phyloP scores from a whole-genome alignment of 1,284 basidiomycete species.

The Irpex sp. region DNA sequence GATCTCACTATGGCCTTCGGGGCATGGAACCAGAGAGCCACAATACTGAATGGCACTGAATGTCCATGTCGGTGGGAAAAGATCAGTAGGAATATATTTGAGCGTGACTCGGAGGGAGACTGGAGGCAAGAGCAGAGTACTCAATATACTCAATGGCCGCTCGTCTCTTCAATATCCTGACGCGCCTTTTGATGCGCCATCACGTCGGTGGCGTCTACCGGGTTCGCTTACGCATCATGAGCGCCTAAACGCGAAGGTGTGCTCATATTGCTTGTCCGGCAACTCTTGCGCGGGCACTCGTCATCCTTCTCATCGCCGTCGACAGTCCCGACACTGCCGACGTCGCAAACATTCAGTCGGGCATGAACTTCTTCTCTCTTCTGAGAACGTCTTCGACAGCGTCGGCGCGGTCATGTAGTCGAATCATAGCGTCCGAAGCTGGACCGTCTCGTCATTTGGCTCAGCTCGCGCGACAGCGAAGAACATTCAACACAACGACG shows the following conservation, averaged over 20 bases:
- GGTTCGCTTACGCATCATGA: not conserved
- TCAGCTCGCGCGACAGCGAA: constrained; percentile 17
- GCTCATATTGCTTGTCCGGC: not conserved
- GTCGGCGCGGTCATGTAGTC: constrained; percentile 25
- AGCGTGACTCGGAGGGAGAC: too few relatives aligned
- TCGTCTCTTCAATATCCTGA: too few relatives aligned
- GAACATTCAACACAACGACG: constrained; percentile 28
- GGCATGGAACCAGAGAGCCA: too few relatives aligned
- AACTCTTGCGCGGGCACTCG: constrained; percentile 1
- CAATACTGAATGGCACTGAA: too few relatives aligned
- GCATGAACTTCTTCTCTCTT: constrained; percentile 29
- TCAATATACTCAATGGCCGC: too few relatives aligned
- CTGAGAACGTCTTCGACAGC: constrained; percentile 20
- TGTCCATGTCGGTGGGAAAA: too few relatives aligned
- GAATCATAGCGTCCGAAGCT: constrained; percentile 16
- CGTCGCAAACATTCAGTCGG: constrained; percentile 3
- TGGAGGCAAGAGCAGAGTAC: too few relatives aligned
- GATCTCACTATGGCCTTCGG: too few relatives aligned
- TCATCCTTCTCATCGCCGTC: constrained; percentile 4
- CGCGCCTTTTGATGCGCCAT: not conserved
- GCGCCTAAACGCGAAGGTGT: not conserved
- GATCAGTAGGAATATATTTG: too few relatives aligned
- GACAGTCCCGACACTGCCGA: constrained; percentile 4
- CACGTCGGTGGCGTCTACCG: not conserved
- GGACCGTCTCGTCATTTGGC: constrained; percentile 21